Base-by-base conservation (phyloP, 2,329 filamentous ascomycete species). In the Alternaria sp. region DNA sequence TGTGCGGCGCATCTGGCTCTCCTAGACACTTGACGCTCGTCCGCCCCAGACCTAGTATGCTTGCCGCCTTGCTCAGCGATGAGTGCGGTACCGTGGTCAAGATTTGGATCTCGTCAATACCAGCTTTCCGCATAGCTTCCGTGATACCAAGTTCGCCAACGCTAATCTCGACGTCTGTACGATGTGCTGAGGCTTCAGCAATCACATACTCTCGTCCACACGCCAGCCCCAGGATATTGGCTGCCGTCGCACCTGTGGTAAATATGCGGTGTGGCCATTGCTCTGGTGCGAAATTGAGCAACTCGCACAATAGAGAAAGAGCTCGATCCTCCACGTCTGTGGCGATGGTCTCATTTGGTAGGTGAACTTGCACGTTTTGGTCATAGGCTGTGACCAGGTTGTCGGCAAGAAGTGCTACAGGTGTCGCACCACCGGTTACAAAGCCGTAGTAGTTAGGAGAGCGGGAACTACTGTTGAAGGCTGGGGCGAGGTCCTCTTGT, bases 71-170 rank as follows among this genome's bases (percentile, higher is more conserved):
- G 56, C 85, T 86, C 2, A 97, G 82, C 3, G 92, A 96, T 46
- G 93, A 96, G 78, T 98, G 95, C 0, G 90, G 92, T 69, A 91
- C 87, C 44, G 92, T 93, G 1, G 92, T 94, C 63, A 97, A 82
- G 8, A 97, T 84, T 75, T 93, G 92, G 7, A 97, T 84, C 23
- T 89, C 86, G 18, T 84, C 84, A 14, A 96, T 79, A 0, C 89
- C 88, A 0, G 91, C 89, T 46, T 81, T 82, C 6, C 82, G 78
- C 76, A 92, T 91, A 2, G 93, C 92, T 30, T 84, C 84, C 21
- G 91, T 77, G 3, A 97, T 74, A 0, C 94, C 94, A 30, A 89
- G 70, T 69, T 93, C 89, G 0, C 90, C 92, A 1, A 94, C 88
- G 21, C 76, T 78, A 23, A 68, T 71, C 43, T 71, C 65, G 11